Base-by-base conservation (phyloP, 768 basidiomycete genomes). In the Tylopilus plumbeoviolaceoides region DNA sequence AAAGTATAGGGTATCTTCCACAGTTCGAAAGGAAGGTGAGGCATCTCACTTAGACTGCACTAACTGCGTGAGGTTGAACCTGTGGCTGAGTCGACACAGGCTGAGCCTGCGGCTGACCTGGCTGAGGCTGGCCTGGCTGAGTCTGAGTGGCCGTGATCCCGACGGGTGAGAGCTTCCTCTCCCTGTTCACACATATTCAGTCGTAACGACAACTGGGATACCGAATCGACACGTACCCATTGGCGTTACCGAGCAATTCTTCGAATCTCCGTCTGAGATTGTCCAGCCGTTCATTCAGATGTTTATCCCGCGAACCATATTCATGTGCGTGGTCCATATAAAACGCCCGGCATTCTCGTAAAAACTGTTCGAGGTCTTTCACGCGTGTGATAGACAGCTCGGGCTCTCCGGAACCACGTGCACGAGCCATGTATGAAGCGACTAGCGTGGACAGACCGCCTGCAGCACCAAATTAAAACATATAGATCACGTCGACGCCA, bases 341-440 rank as follows among this genome's bases (percentile, higher is more conserved):
- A 58, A 84, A 85, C 3, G 80, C 78, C 41, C 75, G 62, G 35
- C 75, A 74, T 56, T 87, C 83, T 25, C 87, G 82, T 23, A 89
- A 70, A 58, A 82, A 90, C 20, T 82, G 77, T 21, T 87, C 82
- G 2, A 89, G 73, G 52, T 84, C 83, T 55, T 83, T 81, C 5
- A 73, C 73, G 11, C 80, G 78, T 4, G 71, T 63, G 28, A 75
- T 72, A 0, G 84, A 85, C n/a, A 76, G 47, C 55, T 89, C 84
- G 2, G 88, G 88, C 58, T 89, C 87, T 35, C 79, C 79, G 0
- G 85, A 82, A 11, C 86, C 85, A 25, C 86, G 80, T 23, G 79
- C 75, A 12, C 83, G 80, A 4, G 87, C 88, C 23, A 90, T 74
- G 65, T 85, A 89, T 2, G 86, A 84, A 17, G 87, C 86, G 14